Percentiles rank a stretch among this genome's conserved stretches.
These are phyloP conservation scores for Penicillium waksmanii DNA, from an alignment of 495 filamentous ascomycete genomes.

Conservation along the genomic window DNA sequence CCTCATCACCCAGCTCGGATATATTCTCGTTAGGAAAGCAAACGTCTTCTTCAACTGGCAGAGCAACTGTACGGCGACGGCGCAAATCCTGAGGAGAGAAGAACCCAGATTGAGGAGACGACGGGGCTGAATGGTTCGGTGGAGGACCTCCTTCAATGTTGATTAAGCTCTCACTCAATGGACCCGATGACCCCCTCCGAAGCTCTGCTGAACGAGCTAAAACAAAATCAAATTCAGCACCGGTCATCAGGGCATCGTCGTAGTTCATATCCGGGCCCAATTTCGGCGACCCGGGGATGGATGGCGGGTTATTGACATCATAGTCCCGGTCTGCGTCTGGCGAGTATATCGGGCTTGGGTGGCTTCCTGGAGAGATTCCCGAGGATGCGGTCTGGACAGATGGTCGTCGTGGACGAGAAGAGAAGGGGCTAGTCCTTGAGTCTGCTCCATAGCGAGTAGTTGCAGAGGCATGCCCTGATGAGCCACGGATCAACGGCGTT, in stretches of 20 bases:
- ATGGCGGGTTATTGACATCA: constrained; percentile 97
- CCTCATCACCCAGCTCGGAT: constrained; percentile 80
- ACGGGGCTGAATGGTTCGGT: constrained; percentile 31
- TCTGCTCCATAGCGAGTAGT: constrained; percentile 46
- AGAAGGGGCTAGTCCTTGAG: constrained; percentile 32
- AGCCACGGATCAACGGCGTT: constrained; percentile 44
- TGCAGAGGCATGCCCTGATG: constrained; percentile 30
- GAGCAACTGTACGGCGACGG: constrained; percentile 53
- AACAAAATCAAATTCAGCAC: constrained; percentile 47
- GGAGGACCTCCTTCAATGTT: constrained; percentile 56
- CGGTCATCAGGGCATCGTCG: constrained; percentile 76
- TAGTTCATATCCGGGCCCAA: constrained; percentile 65
- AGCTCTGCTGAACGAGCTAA: constrained; percentile 39
- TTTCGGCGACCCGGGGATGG: constrained; percentile 77
- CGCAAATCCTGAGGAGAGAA: constrained; percentile 42
- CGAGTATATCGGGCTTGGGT: constrained; percentile 31
- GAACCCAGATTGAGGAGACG: constrained; percentile 37
- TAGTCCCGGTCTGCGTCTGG: constrained; percentile 53
- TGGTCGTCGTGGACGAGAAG: constrained; percentile 31
- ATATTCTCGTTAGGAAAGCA: constrained; percentile 84
- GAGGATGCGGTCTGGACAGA: constrained; percentile 40
- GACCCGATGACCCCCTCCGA: constrained; percentile 35
- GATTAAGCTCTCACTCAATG: constrained; percentile 56
- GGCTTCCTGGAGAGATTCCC: constrained; percentile 35
- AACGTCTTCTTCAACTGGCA: constrained; percentile 80